phyloP scores from a whole-genome alignment of 192 early-diverging fungal genomes.

The Spinellus fusiger region DNA sequence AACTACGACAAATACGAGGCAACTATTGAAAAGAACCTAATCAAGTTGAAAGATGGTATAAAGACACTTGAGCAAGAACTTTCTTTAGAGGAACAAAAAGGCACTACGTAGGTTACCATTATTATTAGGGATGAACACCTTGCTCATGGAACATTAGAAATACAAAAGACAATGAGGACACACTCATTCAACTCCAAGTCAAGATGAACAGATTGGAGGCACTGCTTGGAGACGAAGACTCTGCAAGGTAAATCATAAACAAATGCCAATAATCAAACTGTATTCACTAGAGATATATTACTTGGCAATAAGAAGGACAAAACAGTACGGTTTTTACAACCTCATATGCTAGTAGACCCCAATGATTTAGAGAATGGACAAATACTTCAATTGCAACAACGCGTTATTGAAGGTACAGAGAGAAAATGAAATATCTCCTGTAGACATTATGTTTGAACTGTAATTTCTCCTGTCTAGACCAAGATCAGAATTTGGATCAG shows the following conservation, averaged over 20 bases:
- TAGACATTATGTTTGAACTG: background rate
- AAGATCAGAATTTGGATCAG: conserved; percentile 70
- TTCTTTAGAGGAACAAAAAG: conserved; percentile 48
- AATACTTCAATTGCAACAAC: conserved; percentile 56
- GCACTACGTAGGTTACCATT: conserved; percentile 35
- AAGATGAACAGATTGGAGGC: conserved; percentile 56
- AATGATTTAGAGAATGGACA: conserved; percentile 41
- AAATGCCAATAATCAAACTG: conserved; percentile 4
- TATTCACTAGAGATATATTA: conserved; percentile 19
- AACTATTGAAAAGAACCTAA: conserved; percentile 47
- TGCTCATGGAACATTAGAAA: conserved; percentile 35
- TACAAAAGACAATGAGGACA: conserved; percentile 53
- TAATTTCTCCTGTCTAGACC: conserved; percentile 40
- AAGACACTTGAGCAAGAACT: conserved; percentile 47
- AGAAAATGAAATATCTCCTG: no score
- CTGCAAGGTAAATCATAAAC: conserved; percentile 35
- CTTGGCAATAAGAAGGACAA: conserved; percentile 24
- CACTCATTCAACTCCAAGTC: conserved; percentile 55
- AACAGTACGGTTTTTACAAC: background rate
- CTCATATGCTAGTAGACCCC: conserved; percentile 27
- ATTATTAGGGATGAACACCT: conserved; percentile 31
- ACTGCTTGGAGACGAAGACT: conserved; percentile 32
- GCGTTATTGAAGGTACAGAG: conserved; percentile 62
- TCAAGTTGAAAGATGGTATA: conserved; percentile 45
- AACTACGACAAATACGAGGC: conserved; percentile 44